A percentile compares a stretch with the other conserved stretches of the same genome.
Evolutionary conservation across 2,329 filamentous ascomycete species (phyloP).

Genomic region (Dothistroma septosporum): DNA sequence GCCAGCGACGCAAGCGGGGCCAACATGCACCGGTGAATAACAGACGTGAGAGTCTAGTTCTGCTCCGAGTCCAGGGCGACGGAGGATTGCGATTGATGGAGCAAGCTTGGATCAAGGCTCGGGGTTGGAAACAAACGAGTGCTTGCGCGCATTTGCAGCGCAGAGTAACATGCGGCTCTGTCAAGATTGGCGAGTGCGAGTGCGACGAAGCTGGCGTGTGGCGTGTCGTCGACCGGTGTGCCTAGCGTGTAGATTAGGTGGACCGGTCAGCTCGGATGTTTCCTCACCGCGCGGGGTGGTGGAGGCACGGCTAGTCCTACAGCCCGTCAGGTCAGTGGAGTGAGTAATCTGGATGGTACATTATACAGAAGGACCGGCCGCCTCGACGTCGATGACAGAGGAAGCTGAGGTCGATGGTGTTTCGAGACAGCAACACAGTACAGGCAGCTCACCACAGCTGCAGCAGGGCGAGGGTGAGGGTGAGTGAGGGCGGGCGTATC

Average conservation of each 20-base stretch:
- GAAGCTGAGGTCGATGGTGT: no score
- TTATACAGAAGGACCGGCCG: no score
- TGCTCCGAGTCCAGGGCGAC: background rate
- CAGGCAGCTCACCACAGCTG: background rate
- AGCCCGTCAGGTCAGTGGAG: no score
- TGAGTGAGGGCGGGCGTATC: no score
- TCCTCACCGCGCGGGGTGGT: no score
- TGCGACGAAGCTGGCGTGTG: background rate
- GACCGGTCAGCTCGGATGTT: background rate
- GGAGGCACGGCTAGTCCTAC: no score
- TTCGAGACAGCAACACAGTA: no score
- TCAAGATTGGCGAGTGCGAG: background rate
- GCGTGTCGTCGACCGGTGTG: background rate
- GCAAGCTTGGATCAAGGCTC: background rate
- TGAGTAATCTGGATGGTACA: no score
- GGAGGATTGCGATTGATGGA: background rate
- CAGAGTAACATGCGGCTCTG: background rate
- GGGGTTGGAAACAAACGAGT: background rate
- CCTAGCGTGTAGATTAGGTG: background rate
- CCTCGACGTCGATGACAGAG: no score
- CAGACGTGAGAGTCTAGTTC: background rate
- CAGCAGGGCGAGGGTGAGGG: background rate
- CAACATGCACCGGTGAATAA: conserved; percentile 2
- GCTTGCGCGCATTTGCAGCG: background rate
- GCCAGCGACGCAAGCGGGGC: background rate